phyloP scores from a whole-genome alignment of 306 rosid species.

The Argentina anserina region DNA sequence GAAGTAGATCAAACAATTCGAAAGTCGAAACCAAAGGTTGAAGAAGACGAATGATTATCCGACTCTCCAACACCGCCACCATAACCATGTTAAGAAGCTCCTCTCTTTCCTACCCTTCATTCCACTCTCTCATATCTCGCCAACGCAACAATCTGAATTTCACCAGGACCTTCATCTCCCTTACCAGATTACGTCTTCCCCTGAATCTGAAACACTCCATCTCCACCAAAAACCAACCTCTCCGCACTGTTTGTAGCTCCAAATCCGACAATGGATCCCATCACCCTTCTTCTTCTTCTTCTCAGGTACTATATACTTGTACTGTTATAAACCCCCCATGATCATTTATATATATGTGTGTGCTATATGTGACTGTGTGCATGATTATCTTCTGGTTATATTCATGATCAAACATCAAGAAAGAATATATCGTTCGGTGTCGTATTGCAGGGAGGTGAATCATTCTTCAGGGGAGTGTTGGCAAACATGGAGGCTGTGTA shows the following conservation, averaged over 20 bases:
- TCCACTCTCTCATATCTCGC: constrained; percentile 14
- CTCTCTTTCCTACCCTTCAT: constrained; percentile 9
- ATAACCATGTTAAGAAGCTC: constrained; percentile 10
- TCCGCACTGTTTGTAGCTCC: constrained; percentile 33
- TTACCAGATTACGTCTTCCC: constrained; percentile 15
- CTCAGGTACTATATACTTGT: constrained; percentile 36
- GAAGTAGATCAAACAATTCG: background rate
- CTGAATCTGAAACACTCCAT: background rate
- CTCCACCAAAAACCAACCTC: constrained; percentile 20
- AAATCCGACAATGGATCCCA: constrained; percentile 27
- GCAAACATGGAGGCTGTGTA: constrained; percentile 72
- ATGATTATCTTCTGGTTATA: background rate
- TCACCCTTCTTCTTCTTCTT: constrained; percentile 31
- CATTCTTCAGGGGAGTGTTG: constrained; percentile 67
- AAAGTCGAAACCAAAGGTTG: background rate
- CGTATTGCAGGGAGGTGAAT: constrained; percentile 58
- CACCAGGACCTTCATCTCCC: constrained; percentile 16
- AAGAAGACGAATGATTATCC: constrained; percentile 2
- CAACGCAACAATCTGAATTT: constrained; percentile 8
- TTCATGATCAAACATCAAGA: background rate
- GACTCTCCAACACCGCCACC: constrained; percentile 13
- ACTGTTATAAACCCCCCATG: background rate
- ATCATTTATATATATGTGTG: background rate
- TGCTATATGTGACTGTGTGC: background rate
- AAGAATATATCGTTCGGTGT: background rate